These are phyloP conservation scores for Boletellus ananiceps DNA, from an alignment of 768 basidiomycete genomes.

Conservation along the genomic window DNA sequence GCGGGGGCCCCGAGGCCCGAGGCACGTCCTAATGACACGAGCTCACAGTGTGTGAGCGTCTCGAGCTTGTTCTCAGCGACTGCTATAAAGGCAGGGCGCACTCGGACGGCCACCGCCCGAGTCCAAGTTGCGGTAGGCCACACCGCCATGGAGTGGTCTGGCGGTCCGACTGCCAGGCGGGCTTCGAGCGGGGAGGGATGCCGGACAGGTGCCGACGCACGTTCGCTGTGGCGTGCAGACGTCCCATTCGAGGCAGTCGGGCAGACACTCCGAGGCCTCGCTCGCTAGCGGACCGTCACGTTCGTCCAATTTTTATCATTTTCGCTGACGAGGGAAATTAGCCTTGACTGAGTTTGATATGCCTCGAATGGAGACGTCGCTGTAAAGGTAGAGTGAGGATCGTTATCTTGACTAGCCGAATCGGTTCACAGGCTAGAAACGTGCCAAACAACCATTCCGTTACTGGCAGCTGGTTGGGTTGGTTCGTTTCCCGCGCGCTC, in stretches of 20 bases:
- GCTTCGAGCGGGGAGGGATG: background rate
- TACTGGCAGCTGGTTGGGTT: conserved; percentile 4
- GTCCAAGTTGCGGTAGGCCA: too few species aligned
- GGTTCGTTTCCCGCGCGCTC: conserved; percentile 16
- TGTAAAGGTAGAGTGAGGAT: conserved; percentile 11
- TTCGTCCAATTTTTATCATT: conserved; percentile 5
- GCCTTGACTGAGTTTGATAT: background rate
- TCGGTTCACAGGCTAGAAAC: conserved; percentile 24
- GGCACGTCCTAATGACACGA: too few species aligned
- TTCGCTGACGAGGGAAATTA: background rate
- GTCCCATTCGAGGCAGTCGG: background rate
- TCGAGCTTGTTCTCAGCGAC: too few species aligned
- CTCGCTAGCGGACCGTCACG: conserved; percentile 10
- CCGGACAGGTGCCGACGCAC: background rate
- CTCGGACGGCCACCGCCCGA: too few species aligned
- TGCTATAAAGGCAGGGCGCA: too few species aligned
- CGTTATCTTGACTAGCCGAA: conserved; percentile 18
- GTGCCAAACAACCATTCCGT: too few species aligned
- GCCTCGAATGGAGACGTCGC: conserved; percentile 6
- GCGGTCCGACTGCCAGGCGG: too few species aligned
- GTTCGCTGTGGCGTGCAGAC: background rate
- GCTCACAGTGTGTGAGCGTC: too few species aligned
- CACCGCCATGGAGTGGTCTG: too few species aligned
- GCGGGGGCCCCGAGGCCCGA: too few species aligned
- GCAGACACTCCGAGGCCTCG: background rate